Conservation (phyloP, 345 rosid genomes). For the rapeseed (Brassica napus) region Da-Ae NC_063451.1:4554501-4555000, state of each 20-base stretch:
- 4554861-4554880: constrained; percentile 6
- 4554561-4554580: constrained; percentile 71
- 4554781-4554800: constrained; percentile 96
- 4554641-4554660: constrained; percentile 75
- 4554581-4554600: constrained; percentile 1
- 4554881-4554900: constrained; percentile 93
- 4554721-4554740: constrained; percentile 79
- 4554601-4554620: background rate
- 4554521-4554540: constrained; percentile 87
- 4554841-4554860: background rate
- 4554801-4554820: constrained; percentile 65
- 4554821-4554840: background rate
- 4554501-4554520: constrained; percentile 76
- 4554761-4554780: constrained; percentile 90
- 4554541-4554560: constrained; percentile 84
- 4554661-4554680: constrained; percentile 66
- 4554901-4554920: constrained; percentile 98
- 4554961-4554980: constrained; percentile 90
- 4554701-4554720: constrained; percentile 70
- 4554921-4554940: constrained; percentile 96
- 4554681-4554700: constrained; percentile 96
- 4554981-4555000: constrained; percentile 94
- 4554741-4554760: constrained; percentile 73
- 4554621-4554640: constrained; percentile 6
- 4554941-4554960: constrained; percentile 81